A percentile compares a stretch with the other conserved stretches of the same genome.
Conservation (phyloP, 768 basidiomycete species). For the Inosperma sp. region DNA sequence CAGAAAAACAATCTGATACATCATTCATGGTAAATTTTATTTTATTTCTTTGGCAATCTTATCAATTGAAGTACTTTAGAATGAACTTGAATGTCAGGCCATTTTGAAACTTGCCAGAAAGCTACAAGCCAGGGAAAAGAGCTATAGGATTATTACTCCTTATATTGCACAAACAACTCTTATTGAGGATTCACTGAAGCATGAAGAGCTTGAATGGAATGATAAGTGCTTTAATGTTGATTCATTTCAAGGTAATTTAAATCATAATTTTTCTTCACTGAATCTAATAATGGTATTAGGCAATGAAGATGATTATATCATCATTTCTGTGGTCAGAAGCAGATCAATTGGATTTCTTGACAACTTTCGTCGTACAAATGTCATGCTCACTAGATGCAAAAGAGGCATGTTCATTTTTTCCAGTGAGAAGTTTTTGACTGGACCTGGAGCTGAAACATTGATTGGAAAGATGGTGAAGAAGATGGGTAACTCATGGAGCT, state of each 20-base stretch:
- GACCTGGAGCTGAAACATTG: slow-evolving; percentile 44
- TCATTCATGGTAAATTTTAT: slow-evolving; percentile 36
- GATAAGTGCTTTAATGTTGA: slow-evolving; percentile 83
- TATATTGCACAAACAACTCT: slow-evolving; percentile 68
- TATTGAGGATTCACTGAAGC: slow-evolving; percentile 56
- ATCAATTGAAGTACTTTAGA: slow-evolving; percentile 38
- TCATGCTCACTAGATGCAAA: slow-evolving; percentile 82
- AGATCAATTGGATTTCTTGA: slow-evolving; percentile 60
- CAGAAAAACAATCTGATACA: slow-evolving; percentile 29
- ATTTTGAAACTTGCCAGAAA: slow-evolving; percentile 54
- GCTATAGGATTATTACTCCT: slow-evolving; percentile 71
- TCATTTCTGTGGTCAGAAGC: slow-evolving; percentile 66
- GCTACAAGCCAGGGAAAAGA: slow-evolving; percentile 45
- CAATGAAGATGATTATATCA: slow-evolving; percentile 77
- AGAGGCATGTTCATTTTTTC: slow-evolving; percentile 72
- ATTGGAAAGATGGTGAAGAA: slow-evolving; percentile 35
- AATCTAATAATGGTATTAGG: slow-evolving; percentile 38
- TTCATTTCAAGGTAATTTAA: slow-evolving; percentile 67
- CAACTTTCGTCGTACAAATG: slow-evolving; percentile 70
- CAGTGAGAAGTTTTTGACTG: slow-evolving; percentile 55
- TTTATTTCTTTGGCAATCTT: slow-evolving; percentile 1
- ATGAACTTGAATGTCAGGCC: slow-evolving; percentile 50
- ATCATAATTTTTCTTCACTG: slow-evolving; percentile 7
- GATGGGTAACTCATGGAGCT: slow-evolving; percentile 6
- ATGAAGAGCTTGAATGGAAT: slow-evolving; percentile 49